These are phyloP conservation scores for Beauveria medogensis DNA, from an alignment of 2,329 filamentous ascomycete species.

Conservation along the genomic window DNA sequence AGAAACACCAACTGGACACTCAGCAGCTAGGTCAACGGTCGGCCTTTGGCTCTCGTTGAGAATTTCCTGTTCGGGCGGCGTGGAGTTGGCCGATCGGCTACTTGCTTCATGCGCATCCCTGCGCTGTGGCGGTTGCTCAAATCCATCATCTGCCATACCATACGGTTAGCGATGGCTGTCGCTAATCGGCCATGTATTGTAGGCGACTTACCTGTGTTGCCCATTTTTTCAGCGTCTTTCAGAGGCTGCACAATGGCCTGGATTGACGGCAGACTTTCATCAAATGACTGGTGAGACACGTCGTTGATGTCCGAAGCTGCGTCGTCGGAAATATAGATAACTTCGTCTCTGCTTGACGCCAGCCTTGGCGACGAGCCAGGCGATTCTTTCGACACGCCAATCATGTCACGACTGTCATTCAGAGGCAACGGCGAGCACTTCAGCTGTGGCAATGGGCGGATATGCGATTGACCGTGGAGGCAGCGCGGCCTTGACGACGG, in stretches of 20 bases:
- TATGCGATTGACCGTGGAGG: background rate
- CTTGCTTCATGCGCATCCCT: background rate
- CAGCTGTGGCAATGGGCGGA: background rate
- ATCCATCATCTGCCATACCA: background rate
- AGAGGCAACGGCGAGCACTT: background rate
- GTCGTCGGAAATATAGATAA: conserved; percentile 6
- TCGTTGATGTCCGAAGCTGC: background rate
- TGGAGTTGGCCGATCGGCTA: background rate
- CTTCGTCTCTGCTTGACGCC: background rate
- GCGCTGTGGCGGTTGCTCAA: background rate
- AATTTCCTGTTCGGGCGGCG: background rate
- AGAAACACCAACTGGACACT: background rate
- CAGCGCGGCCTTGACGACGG: background rate
- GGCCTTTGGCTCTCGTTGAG: background rate
- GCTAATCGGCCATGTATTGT: background rate
- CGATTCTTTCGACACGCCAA: background rate
- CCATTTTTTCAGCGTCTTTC: background rate
- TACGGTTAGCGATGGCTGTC: background rate
- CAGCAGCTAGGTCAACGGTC: background rate
- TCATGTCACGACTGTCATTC: background rate
- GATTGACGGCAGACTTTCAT: background rate
- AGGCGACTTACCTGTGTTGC: background rate
- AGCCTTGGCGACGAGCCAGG: background rate
- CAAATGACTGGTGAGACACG: background rate
- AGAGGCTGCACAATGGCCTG: conserved; percentile 3